Evolutionary conservation across 2,329 filamentous ascomycete genomes (phyloP), one percentile per base, ranked within the genome.

Genomic region (Pseudogymnoascus sp.): DNA sequence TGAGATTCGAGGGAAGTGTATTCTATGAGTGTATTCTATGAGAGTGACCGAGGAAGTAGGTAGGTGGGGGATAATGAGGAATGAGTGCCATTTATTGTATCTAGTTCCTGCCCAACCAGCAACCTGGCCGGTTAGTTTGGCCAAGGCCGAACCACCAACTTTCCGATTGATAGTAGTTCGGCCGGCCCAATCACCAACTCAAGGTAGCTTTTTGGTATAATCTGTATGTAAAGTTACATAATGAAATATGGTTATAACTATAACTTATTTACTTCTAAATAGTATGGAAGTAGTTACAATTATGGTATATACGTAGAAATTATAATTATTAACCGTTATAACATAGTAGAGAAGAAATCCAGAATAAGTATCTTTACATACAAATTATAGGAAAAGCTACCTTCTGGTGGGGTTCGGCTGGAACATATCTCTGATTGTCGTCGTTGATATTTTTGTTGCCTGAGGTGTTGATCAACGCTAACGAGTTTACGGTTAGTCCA

Each of bases 401-500:
- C 31, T 34, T 34, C 3, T 13, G 11, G 31, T 34, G 31, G 31
- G 31, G 31, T 34, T 34, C 31, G 31, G 31, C 31, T 5, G 10
- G 10, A 34, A 4, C 10, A 7, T 8, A 6, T 10, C 48, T 31
- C 4, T 28, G 25, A 16, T 16, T 34, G 28, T 19, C 16, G 16
- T 34, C 3, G 13, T 25, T 51, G 21, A 4, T 10, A 57, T 34
- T 34, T 21, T 57, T 1, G n/a, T 13, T 36, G 51, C 51, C 23
- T 54, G 48, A 51, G 48, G 51, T 34, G 25, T 36, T 36, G 16
- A 57, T 57, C 51, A 57, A 57, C 51, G 28, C 51, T 57, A 57
- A 34, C 28, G 28, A 7, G 4, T 7, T 19, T 57, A 57, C 16
- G 51, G 51, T 34, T 57, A 57, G 51, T 21, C 11, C n/a, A 11